phyloP scores from a whole-genome alignment of 2,329 filamentous ascomycete genomes.

The Pseudogymnoascus destructans region DNA sequence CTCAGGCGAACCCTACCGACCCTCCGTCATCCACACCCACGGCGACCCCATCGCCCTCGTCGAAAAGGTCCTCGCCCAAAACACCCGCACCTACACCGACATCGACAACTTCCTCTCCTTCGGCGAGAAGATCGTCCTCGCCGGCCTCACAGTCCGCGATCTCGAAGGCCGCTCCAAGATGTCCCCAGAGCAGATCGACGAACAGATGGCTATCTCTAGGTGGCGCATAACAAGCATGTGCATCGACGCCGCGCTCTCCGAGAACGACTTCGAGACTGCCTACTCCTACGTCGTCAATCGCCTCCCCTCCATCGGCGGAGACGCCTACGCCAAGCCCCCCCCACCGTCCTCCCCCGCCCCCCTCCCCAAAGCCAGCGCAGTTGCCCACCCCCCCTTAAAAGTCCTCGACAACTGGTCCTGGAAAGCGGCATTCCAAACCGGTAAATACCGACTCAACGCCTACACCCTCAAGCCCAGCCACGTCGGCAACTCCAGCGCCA shows the following conservation, averaged over 20 bases:
- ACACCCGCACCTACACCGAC: conserved; percentile 58
- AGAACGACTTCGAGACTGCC: conserved; percentile 75
- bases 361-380: conserved; percentile 18
- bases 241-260: conserved; percentile 59
- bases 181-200: conserved; percentile 20
- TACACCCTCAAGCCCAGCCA: conserved; percentile 44
- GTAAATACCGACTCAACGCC: conserved; percentile 51
- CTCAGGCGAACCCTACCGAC: conserved; percentile 67
- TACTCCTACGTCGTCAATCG: conserved; percentile 72
- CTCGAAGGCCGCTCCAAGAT: conserved; percentile 11
- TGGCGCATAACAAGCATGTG: conserved; percentile 67
- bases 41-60: conserved; percentile 62
- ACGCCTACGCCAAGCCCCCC: conserved; percentile 9
- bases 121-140: conserved; percentile 51
- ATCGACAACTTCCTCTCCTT: conserved; percentile 61
- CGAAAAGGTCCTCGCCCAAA: conserved; percentile 62
- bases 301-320: conserved; percentile 32
- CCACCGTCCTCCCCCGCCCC: conserved; percentile 9
- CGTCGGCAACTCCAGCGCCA: conserved; percentile 44
- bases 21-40: conserved; percentile 65
- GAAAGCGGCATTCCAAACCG: conserved; percentile 67
- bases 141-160: conserved; percentile 33
- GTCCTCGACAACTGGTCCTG: conserved; percentile 55
- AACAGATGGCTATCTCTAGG: conserved; percentile 34
- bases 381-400: conserved; percentile 18